Conservation (phyloP, 768 basidiomycete genomes). For the Multifurca ochricompacta region DNA sequence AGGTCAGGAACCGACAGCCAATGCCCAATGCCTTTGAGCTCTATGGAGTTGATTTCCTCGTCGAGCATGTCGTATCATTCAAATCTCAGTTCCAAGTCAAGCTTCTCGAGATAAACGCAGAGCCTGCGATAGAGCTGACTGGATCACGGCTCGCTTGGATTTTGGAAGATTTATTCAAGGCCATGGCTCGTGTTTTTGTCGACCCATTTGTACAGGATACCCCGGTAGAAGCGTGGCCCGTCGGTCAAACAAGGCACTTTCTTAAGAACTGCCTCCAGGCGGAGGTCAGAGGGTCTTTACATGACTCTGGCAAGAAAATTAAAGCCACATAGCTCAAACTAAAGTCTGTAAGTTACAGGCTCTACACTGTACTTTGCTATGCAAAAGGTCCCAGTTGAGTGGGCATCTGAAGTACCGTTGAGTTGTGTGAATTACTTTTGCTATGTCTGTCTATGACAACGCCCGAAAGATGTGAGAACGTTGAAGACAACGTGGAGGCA, state of each 20-base stretch:
- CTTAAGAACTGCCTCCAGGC: constrained; percentile 64
- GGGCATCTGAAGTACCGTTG: constrained; percentile 10
- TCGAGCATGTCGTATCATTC: constrained; percentile 37
- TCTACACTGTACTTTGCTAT: constrained; percentile 1
- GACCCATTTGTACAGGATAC: constrained; percentile 48
- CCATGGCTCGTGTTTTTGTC: constrained; percentile 61
- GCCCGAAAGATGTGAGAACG: background rate
- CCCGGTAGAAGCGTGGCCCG: constrained; percentile 32
- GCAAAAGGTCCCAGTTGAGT: constrained; percentile 17
- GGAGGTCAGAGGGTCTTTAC: constrained; percentile 32
- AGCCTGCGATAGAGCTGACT: constrained; percentile 92
- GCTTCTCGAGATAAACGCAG: constrained; percentile 87
- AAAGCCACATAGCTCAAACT: constrained; percentile 5
- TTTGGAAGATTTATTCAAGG: constrained; percentile 69
- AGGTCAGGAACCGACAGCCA: constrained; percentile 38
- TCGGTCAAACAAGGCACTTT: constrained; percentile 45
- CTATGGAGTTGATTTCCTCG: constrained; percentile 88
- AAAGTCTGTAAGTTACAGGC: constrained; percentile 8
- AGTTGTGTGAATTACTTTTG: background rate
- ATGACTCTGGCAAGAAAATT: background rate
- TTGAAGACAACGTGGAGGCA: background rate
- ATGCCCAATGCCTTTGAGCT: constrained; percentile 91
- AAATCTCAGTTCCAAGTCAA: constrained; percentile 41
- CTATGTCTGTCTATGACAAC: background rate
- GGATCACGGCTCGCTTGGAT: constrained; percentile 78